These are phyloP conservation scores for Ascochyta rabiei DNA, from an alignment of 2,329 filamentous ascomycete species.

Conservation along the genomic window DNA sequence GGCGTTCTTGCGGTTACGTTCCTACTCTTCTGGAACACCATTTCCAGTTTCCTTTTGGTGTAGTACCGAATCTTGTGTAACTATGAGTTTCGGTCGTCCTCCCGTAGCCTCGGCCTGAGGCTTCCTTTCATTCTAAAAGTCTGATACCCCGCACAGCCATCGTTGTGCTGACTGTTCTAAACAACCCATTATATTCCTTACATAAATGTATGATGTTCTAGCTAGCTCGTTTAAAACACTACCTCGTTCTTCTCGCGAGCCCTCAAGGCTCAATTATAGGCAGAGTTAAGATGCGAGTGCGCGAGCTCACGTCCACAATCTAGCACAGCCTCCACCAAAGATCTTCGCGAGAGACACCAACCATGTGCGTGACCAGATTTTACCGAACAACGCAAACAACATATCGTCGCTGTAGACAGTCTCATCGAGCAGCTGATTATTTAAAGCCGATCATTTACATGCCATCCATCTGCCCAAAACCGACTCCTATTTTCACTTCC, in stretches of 20 bases:
- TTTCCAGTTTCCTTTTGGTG: background rate
- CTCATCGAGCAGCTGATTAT: background rate
- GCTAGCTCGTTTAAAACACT: background rate
- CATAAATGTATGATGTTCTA: background rate
- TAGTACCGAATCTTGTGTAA: background rate
- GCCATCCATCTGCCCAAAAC: background rate
- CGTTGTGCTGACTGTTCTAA: conserved; percentile 3
- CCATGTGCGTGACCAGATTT: background rate
- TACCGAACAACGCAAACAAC: background rate
- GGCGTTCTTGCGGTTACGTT: background rate
- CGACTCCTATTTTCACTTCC: background rate
- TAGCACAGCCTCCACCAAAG: conserved; percentile 14
- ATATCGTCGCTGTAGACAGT: background rate
- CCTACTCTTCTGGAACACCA: background rate
- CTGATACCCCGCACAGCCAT: conserved; percentile 11
- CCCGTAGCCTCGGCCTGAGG: background rate
- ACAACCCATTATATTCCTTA: background rate
- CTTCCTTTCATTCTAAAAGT: background rate
- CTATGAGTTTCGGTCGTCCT: background rate
- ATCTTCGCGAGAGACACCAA: background rate
- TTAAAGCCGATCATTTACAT: background rate
- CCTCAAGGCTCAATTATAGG: conserved; percentile 6
- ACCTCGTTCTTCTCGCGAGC: background rate
- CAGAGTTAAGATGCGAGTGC: background rate
- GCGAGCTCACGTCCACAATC: background rate